Percentiles rank a stretch among this genome's conserved stretches.
phyloP scores from a whole-genome alignment of 2,329 filamentous ascomycete species.

The Fusarium keratoplasticum region DNA sequence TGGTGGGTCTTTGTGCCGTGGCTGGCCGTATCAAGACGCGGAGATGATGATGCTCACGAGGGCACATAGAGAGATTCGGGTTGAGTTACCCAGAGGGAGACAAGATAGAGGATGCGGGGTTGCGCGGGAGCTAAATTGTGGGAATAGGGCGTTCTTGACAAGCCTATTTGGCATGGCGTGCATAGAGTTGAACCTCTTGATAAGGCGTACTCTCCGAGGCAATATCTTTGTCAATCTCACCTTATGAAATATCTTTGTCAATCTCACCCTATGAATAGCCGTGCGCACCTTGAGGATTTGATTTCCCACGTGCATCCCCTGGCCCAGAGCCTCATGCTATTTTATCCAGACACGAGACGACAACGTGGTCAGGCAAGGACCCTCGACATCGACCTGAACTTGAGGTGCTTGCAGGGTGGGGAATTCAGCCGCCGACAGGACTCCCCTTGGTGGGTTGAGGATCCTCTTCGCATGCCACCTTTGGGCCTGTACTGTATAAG shows the following conservation, averaged over 20 bases:
- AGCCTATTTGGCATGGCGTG: constrained; percentile 8
- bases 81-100: not conserved
- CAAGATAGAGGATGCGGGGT: constrained; percentile 27
- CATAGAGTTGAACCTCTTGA: not conserved
- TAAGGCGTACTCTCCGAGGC: not conserved
- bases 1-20: constrained; percentile 20
- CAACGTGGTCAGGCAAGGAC: not conserved
- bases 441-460: not conserved
- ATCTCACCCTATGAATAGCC: not conserved
- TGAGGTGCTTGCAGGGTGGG: constrained; percentile 1
- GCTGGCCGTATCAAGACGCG: constrained; percentile 27
- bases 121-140: constrained; percentile 22
- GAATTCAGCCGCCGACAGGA: not conserved
- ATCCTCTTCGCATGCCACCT: constrained; percentile 5
- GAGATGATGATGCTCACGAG: constrained; percentile 16
- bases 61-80: not conserved
- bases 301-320: not conserved
- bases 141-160: constrained; percentile 41
- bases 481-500: not conserved
- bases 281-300: not conserved
- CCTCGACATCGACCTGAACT: not conserved
- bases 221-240: not conserved
- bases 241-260: not conserved
- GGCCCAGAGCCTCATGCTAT: not conserved
- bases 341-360: not conserved